Conservation (phyloP, 352 stramenopile genomes). For the Phytophthora sp. region DNA sequence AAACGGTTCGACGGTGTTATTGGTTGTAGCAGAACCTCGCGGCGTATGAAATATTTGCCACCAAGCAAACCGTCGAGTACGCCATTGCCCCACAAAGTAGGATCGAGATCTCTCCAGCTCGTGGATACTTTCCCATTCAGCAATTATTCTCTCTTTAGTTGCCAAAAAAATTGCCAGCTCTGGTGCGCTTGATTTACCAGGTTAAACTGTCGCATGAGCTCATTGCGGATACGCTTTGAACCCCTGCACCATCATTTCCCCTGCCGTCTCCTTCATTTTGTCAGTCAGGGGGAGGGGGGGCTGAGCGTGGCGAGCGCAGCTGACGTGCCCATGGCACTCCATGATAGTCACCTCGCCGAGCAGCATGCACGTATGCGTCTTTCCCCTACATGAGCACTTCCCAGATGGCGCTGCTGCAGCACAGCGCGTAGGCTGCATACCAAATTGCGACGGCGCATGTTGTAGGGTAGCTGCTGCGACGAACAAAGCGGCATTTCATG, state of each 20-base stretch:
- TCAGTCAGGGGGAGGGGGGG: too few relatives aligned
- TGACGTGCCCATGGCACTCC: too few relatives aligned
- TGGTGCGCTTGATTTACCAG: neutral
- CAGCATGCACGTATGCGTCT: too few relatives aligned
- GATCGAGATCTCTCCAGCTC: neutral
- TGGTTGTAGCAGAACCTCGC: neutral
- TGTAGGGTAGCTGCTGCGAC: too few relatives aligned
- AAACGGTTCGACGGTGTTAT: slow-evolving; percentile 4
- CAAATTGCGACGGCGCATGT: too few relatives aligned
- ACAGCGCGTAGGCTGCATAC: too few relatives aligned
- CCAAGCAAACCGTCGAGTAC: neutral
- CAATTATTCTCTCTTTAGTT: neutral
- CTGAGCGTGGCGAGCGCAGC: too few relatives aligned
- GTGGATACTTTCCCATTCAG: neutral
- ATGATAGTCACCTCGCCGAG: too few relatives aligned
- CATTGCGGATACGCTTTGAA: neutral
- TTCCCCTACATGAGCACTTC: too few relatives aligned
- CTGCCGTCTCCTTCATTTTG: neutral
- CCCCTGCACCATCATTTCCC: neutral
- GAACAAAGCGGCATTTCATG: too few relatives aligned
- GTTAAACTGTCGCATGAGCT: neutral
- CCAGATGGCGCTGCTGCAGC: too few relatives aligned
- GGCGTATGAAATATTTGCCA: slow-evolving; percentile 2
- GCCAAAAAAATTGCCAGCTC: neutral
- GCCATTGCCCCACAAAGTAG: neutral